Evolutionary conservation across 2,329 filamentous ascomycete species (phyloP), one percentile per base, ranked within the genome.

Genomic region (Macroventuria anomochaeta): DNA sequence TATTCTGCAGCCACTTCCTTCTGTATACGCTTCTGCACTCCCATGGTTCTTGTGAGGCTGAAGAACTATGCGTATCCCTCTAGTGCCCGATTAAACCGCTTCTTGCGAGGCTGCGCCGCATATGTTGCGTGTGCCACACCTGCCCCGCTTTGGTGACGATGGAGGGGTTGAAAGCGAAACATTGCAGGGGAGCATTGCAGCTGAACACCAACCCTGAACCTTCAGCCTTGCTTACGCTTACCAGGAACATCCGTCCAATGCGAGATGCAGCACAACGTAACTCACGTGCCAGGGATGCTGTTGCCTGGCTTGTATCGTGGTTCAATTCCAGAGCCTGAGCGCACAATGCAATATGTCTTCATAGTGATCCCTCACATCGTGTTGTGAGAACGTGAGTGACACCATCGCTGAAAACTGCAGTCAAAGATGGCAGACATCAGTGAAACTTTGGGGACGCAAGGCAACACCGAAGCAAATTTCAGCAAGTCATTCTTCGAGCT

Each of bases 91-190:
- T 20, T 40, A 26, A 37, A 44, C 26, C 37, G 25, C n/a, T 3
- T 38, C 28, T 15, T 29, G 34, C 29, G 23, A 46, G 21, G 53
- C 43, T 48, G 18, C 48, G 47, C 47, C 46, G 21, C 42, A 31
- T 23, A 21, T 36, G 47, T 51, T 21, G 36, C 39, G 21, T 39
- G 53, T 47, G 50, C 46, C 46, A 50, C 46, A 56, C 12, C 13
- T 55, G 53, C 53, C 53, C 47, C 53, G 31, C 53, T 26, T 37
- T 25, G 37, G 47, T 47, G 53, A 46, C 42, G 53, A 47, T 42
- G 46, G 37, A 38, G 53, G 41, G 46, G 51, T 32, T 32, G 23
- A 26, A 31, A 28, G 23, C 34, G 39, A 38, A 38, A 41, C 37
- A 33, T 13, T 32, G 42, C 26, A 42, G 37, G 40, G n/a, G 34